Conservation (phyloP, 2,329 filamentous ascomycete species). For the Colletotrichum lupini region DNA sequence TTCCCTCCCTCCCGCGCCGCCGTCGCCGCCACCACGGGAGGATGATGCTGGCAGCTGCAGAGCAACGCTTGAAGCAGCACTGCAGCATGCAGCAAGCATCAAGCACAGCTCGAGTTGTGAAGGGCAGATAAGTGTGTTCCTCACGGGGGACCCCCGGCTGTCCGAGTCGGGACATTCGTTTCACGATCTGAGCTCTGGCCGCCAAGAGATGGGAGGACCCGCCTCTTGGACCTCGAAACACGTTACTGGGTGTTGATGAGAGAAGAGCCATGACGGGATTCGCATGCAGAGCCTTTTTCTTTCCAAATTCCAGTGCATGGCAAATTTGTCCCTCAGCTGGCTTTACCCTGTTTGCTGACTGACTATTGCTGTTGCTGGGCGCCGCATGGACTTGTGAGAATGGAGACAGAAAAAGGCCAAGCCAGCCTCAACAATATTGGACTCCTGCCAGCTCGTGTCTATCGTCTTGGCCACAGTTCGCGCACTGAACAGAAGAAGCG, state of each 20-base stretch:
- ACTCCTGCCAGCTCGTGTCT: constrained; percentile 29
- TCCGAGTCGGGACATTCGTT: constrained; percentile 33
- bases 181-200: constrained; percentile 34
- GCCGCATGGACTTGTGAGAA: background rate
- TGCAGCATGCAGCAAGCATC: background rate
- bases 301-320: background rate
- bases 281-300: background rate
- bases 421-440: constrained; percentile 8
- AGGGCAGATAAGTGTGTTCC: background rate
- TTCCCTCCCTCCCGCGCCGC: background rate
- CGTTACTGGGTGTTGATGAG: background rate
- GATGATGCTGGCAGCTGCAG: background rate
- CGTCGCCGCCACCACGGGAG: background rate
- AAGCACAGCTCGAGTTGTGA: background rate
- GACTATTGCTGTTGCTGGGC: background rate
- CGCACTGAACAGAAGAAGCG: background rate
- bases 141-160: constrained; percentile 10
- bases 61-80: background rate
- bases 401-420: constrained; percentile 6
- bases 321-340: background rate
- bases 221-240: constrained; percentile 33
- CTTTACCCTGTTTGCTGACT: background rate
- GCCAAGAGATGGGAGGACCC: constrained; percentile 34
- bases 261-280: constrained; percentile 18
- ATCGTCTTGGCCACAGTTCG: constrained; percentile 11